Base-by-base conservation (phyloP, 495 filamentous ascomycete genomes). In the Neurospora discreta region DNA sequence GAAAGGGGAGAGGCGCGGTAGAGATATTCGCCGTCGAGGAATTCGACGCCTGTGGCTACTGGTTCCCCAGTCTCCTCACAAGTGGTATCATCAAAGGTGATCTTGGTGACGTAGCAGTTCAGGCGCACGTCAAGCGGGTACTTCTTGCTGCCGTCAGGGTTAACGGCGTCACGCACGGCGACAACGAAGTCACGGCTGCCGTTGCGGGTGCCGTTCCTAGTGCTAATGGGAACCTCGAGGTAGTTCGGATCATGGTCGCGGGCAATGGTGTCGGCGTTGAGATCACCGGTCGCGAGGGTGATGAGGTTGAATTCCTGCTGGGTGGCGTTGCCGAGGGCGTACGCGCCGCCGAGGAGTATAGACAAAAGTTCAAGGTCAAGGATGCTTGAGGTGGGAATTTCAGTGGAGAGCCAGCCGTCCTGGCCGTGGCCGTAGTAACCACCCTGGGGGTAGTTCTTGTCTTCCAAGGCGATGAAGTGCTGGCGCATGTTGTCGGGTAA, bases 31-130 rank as follows among this genome's bases (percentile, higher is more conserved):
- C 89, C 90, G 67, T 85, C 82, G 3, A 92, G 84, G 76, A 87
- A 92, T 60, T 89, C 85, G 43, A 93, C 84, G 42, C 90, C 90
- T 0, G 81, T 87, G 11, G 90, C 90, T 13, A 79, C 80, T 0
- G 89, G 87, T 11, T 80, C 38, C 33, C 33, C 33, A 0, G 33
- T 36, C 33, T 36, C 33, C 5, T 38, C 7, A 1, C 38, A 38
- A 38, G 79, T 73, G 16, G 67, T 75, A 72, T 87, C 82, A 72
- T 87, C 82, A 72, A 91, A 91, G 26, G 75, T 73, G 44, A 92
- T 80, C 73, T 86, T 87, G 11, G 90, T 91, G 18, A 86, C 90
- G 69, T 89, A 82, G 65, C 84, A 86, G 76, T 91, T 86, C 2
- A 86, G 82, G 23, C 84, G 81, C n/a, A 92, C 81, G 30, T 89